Evolutionary conservation across 305 asterid species (phyloP), one percentile per base, ranked within the genome.

Genomic region (Withania somnifera): DNA sequence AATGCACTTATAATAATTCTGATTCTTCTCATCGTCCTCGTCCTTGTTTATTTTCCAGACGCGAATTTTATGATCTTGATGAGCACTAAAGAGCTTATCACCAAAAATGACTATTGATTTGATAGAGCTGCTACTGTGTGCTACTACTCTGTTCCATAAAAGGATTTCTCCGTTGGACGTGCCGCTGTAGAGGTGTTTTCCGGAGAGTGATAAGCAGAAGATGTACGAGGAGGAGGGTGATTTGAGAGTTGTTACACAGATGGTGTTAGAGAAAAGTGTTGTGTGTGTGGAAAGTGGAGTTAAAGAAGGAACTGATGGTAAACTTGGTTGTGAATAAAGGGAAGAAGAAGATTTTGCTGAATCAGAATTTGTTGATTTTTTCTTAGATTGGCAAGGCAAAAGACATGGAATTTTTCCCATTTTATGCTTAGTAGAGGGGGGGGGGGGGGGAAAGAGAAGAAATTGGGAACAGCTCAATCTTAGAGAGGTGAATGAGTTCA

Each of bases 11-110:
- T 87, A 86, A 87, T 88, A 83, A 68, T 78, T 92, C 88, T 86
- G 85, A 9, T 58, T 84, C 5, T 68, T 0, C 45, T 77, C 38
- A 50, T 22, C 45, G 19, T 78, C 73, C 3, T 87, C 88, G 10
- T n/a, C n/a, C n/a, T n/a, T n/a, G n/a, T n/a, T n/a, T n/a, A 88
- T 85, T 75, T 81, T 92, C 98, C 98, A 95, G 1, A 91, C 92
- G 0, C 98, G 93, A 34, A 94, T 95, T 79, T 85, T 90, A 86
- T 91, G 96, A 78, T 95, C 98, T 38, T 92, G 94, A 85, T 95
- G 97, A 2, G 97, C 95, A 1, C 94, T 92, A 83, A 94, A 78
- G 17, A 95, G 83, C 56, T 86, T 91, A 24, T 89, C 91, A 7
- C 88, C 90, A 3, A 82, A 53, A 3, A 89, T 78, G 3, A 85